A percentile compares a stretch with the other conserved stretches of the same genome.
phyloP scores from a whole-genome alignment of 108 stramenopile genomes.

The Pseudonitzschia pungens region DNA sequence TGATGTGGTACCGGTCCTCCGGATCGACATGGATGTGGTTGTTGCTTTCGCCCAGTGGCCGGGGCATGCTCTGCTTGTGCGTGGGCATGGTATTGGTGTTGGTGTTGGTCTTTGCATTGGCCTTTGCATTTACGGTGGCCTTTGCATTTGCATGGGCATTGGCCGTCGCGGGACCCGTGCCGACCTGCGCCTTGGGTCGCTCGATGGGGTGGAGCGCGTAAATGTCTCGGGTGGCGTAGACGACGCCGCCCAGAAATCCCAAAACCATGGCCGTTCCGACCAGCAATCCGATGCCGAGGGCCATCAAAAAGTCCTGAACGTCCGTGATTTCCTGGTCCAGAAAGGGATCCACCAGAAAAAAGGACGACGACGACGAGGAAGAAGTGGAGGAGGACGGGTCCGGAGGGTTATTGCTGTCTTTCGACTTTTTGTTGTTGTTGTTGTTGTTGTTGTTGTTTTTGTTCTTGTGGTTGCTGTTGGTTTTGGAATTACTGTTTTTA shows the following conservation, averaged over 20 bases:
- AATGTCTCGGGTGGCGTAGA: constrained; percentile 42
- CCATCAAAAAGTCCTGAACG: constrained; percentile 46
- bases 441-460: constrained; percentile 1
- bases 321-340: constrained; percentile 55
- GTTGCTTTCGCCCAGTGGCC: background rate
- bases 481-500: background rate
- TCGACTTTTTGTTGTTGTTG: background rate
- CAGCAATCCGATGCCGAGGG: constrained; percentile 55
- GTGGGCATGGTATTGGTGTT: background rate
- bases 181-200: background rate
- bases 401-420: too few relatives aligned
- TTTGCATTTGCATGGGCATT: too few relatives aligned
- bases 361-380: background rate
- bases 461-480: background rate
- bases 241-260: constrained; percentile 67
- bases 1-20: background rate
- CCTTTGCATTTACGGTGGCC: too few relatives aligned
- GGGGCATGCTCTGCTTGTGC: too few relatives aligned
- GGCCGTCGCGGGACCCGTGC: background rate
- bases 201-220: background rate
- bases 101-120: background rate
- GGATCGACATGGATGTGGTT: background rate
- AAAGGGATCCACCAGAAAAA: too few relatives aligned
- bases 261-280: constrained; percentile 58
- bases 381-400: background rate